These are phyloP conservation scores for Aureobasidium sp. DNA, from an alignment of 2,329 filamentous ascomycete genomes.

Conservation along the genomic window DNA sequence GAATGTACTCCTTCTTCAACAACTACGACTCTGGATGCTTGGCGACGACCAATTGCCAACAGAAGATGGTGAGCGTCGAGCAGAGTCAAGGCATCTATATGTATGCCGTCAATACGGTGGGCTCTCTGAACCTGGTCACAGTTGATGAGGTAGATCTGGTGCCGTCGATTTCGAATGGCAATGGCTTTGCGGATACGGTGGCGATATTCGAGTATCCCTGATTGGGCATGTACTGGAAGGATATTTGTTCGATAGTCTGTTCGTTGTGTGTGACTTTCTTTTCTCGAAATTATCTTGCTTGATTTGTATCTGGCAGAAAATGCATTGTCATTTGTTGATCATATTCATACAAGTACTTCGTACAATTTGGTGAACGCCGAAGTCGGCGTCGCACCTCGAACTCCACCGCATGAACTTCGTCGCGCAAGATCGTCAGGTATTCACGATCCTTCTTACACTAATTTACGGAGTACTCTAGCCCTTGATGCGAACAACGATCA, in stretches of 20 bases:
- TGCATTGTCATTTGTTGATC: background rate
- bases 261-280: background rate
- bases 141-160: slow-evolving; percentile 25
- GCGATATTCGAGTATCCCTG: slow-evolving; percentile 29
- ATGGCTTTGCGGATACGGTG: slow-evolving; percentile 24
- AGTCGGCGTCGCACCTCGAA: background rate
- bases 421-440: background rate
- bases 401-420: background rate
- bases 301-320: background rate
- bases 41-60: slow-evolving; percentile 61
- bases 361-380: background rate
- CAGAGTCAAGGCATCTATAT: slow-evolving; percentile 19
- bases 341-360: background rate
- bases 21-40: slow-evolving; percentile 72
- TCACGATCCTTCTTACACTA: background rate
- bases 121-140: slow-evolving; percentile 21
- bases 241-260: background rate
- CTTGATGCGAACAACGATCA: background rate
- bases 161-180: slow-evolving; percentile 21
- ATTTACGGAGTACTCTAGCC: background rate
- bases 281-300: background rate
- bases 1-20: slow-evolving; percentile 77
- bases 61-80: slow-evolving; percentile 69
- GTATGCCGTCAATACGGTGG: slow-evolving; percentile 21
- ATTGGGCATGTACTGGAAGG: background rate